Percentiles rank a stretch among this genome's conserved stretches.
Conservation (phyloP, 2,329 filamentous ascomycete genomes). For the Aspergillus sp. region DNA sequence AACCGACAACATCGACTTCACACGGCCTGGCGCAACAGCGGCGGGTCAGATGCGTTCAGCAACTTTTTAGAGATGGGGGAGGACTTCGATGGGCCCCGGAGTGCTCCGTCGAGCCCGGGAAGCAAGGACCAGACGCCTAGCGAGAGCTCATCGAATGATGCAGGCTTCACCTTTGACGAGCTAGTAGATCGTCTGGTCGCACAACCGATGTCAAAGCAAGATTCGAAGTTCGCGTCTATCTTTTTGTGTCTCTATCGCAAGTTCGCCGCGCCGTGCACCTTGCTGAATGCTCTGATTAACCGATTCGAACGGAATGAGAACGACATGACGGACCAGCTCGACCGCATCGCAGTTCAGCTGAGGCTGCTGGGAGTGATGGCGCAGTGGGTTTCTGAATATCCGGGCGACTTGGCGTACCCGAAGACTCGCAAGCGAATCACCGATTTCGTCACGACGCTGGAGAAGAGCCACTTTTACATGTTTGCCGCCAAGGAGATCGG, state of each 20-base stretch:
- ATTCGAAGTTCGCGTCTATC: slow-evolving; percentile 82
- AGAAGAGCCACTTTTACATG: slow-evolving; percentile 77
- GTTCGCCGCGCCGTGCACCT: slow-evolving; percentile 77
- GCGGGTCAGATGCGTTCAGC: slow-evolving; percentile 45
- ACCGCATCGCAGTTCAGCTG: slow-evolving; percentile 77
- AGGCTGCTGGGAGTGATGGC: slow-evolving; percentile 81
- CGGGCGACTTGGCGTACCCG: slow-evolving; percentile 85
- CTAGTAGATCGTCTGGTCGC: slow-evolving; percentile 84
- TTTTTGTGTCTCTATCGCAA: slow-evolving; percentile 94
- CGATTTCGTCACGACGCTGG: slow-evolving; percentile 74
- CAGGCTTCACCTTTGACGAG: slow-evolving; percentile 58
- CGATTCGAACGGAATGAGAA: slow-evolving; percentile 72
- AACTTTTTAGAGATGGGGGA: slow-evolving; percentile 48
- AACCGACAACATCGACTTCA: slow-evolving; percentile 38
- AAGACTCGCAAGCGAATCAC: slow-evolving; percentile 71
- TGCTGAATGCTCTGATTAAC: slow-evolving; percentile 70
- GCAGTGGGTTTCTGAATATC: slow-evolving; percentile 86
- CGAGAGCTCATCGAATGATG: slow-evolving; percentile 35
- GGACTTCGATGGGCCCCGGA: slow-evolving; percentile 37
- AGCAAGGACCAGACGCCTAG: slow-evolving; percentile 37
- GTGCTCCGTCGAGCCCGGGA: slow-evolving; percentile 31
- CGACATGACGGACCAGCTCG: slow-evolving; percentile 70
- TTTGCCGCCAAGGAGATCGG: slow-evolving; percentile 84
- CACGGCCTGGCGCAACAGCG: slow-evolving; percentile 43
- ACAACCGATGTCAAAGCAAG: slow-evolving; percentile 79